Evolutionary conservation across 2,329 filamentous ascomycete species (phyloP).

Genomic region (Talaromyces sp.): DNA sequence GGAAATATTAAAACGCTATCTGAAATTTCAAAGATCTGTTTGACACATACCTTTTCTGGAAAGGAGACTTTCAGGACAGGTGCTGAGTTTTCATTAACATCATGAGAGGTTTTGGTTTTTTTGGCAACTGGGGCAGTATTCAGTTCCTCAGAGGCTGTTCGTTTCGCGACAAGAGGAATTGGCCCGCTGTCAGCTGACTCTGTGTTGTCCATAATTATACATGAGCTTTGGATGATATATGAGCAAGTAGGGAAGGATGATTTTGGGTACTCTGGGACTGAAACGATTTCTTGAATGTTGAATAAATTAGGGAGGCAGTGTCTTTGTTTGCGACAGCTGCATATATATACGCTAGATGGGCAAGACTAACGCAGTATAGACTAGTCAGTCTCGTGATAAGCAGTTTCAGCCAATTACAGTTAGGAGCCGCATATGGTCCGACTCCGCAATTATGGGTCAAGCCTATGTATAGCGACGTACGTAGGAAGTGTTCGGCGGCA

Average conservation of each 20-base stretch:
- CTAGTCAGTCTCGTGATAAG: too few species aligned
- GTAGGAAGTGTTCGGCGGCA: too few species aligned
- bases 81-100: conserved; percentile 49
- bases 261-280: too few species aligned
- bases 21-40: neutral
- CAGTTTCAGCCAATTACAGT: too few species aligned
- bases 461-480: neutral
- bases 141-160: conserved; percentile 44
- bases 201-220: neutral
- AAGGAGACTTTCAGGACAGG: conserved; percentile 65
- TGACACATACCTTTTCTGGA: conserved; percentile 66
- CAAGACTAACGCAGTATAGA: too few species aligned
- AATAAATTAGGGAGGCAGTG: too few species aligned
- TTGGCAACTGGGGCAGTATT: conserved; percentile 22
- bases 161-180: conserved; percentile 29
- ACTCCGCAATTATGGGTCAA: too few species aligned
- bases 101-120: conserved; percentile 32
- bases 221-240: neutral
- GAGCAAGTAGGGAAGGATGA: neutral
- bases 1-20: neutral
- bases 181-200: conserved; percentile 1
- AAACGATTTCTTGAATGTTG: too few species aligned
- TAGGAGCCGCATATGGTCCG: too few species aligned
- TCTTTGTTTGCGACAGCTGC: too few species aligned
- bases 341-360: too few species aligned